Conservation (phyloP, 2,329 filamentous ascomycete genomes). For the Exophiala phaeomuriformis region DNA sequence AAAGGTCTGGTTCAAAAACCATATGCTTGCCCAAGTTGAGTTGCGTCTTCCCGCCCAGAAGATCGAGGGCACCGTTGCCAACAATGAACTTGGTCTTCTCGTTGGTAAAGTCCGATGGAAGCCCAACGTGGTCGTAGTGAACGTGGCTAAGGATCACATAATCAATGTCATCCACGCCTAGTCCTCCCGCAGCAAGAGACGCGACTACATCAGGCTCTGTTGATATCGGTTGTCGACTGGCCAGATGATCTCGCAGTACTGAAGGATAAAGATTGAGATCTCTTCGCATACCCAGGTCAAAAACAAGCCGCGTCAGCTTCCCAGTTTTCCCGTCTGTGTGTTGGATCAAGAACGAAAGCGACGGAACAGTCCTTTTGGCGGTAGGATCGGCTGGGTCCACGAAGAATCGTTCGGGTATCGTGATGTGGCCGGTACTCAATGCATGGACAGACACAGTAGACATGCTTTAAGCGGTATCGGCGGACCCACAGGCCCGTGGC, state of each 20-base stretch:
- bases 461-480: slow-evolving; percentile 7
- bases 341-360: slow-evolving; percentile 31
- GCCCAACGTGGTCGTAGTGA: slow-evolving; percentile 32
- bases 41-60: slow-evolving; percentile 21
- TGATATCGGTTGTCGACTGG: slow-evolving; percentile 26
- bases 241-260: slow-evolving; percentile 26
- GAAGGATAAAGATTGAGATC: slow-evolving; percentile 25
- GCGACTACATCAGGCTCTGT: slow-evolving; percentile 28
- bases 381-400: slow-evolving; percentile 26
- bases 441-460: slow-evolving; percentile 34
- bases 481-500: neutral
- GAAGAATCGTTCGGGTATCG: slow-evolving; percentile 29
- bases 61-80: slow-evolving; percentile 28
- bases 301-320: slow-evolving; percentile 27
- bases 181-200: slow-evolving; percentile 33
- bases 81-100: slow-evolving; percentile 35
- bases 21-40: slow-evolving; percentile 25
- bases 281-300: slow-evolving; percentile 31
- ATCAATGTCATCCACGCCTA: slow-evolving; percentile 36
- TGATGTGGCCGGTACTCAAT: slow-evolving; percentile 30
- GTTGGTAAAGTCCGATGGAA: slow-evolving; percentile 29
- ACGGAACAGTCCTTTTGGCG: slow-evolving; percentile 28
- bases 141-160: slow-evolving; percentile 39
- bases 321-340: slow-evolving; percentile 19
- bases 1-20: slow-evolving; percentile 29